phyloP scores from a whole-genome alignment of 2,329 filamentous ascomycete species.

The Aspergillus uvarum region DNA sequence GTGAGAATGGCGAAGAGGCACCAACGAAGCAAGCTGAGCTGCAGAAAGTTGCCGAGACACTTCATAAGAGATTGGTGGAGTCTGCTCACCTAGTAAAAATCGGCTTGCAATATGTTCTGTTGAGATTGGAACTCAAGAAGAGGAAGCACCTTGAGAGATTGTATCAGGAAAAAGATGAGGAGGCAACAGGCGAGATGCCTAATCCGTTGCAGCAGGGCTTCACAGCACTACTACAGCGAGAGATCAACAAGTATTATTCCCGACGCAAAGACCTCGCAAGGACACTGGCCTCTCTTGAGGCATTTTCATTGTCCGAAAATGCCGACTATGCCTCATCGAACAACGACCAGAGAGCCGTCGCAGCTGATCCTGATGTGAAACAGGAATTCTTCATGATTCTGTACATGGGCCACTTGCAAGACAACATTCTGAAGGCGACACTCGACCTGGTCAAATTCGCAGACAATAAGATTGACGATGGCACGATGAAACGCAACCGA shows the following conservation, averaged over 20 bases:
- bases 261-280: conserved; percentile 50
- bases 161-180: conserved; percentile 47
- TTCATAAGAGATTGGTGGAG: conserved; percentile 53
- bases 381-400: conserved; percentile 63
- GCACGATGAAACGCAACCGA: conserved; percentile 60
- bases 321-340: conserved; percentile 33
- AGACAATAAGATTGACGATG: conserved; percentile 61
- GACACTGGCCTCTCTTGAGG: conserved; percentile 44
- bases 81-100: conserved; percentile 60
- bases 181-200: conserved; percentile 52
- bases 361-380: conserved; percentile 28
- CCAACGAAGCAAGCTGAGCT: conserved; percentile 19
- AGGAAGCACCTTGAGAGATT: conserved; percentile 25
- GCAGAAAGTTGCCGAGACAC: conserved; percentile 27
- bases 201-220: conserved; percentile 60
- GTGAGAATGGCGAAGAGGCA: conserved; percentile 12
- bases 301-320: conserved; percentile 29
- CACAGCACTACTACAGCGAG: conserved; percentile 51
- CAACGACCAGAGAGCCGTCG: conserved; percentile 3
- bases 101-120: conserved; percentile 62
- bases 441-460: conserved; percentile 65
- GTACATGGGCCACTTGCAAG: conserved; percentile 67
- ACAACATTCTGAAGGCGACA: conserved; percentile 58
- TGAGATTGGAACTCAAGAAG: conserved; percentile 49
- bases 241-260: conserved; percentile 55